Conservation (phyloP, 441 rosid species). For the Pelargonium australe region DNA sequence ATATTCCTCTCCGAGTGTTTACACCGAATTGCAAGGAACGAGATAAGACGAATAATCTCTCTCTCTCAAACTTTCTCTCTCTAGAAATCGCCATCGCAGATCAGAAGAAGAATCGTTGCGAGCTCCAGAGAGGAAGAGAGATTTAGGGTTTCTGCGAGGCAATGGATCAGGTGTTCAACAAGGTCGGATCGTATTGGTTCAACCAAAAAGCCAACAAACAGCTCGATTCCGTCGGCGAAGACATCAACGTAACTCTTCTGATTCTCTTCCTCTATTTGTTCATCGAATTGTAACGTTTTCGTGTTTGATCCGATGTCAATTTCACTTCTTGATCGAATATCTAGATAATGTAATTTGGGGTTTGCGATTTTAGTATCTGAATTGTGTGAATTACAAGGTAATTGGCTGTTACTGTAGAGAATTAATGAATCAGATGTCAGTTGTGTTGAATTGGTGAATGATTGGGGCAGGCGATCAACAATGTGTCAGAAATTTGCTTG, state of each 20-base stretch:
- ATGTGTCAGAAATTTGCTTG: too few species aligned
- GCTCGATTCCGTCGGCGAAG: conserved; percentile 63
- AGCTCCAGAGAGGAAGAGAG: too few species aligned
- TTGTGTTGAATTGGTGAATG: neutral
- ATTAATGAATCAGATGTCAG: too few species aligned
- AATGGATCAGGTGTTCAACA: conserved; percentile 70
- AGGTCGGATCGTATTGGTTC: conserved; percentile 69
- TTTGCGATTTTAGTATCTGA: neutral
- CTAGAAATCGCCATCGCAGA: too few species aligned
- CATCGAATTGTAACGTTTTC: too few species aligned
- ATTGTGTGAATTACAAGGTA: neutral
- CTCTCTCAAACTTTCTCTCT: too few species aligned
- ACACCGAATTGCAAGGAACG: too few species aligned
- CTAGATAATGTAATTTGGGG: too few species aligned
- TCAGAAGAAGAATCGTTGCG: too few species aligned
- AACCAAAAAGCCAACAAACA: conserved; percentile 58
- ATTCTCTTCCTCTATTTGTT: neutral
- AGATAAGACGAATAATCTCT: too few species aligned
- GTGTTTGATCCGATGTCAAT: neutral
- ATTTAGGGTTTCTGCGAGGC: neutral
- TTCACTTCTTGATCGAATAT: too few species aligned
- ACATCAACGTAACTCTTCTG: conserved; percentile 38
- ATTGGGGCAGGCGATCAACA: neutral
- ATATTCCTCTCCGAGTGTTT: too few species aligned
- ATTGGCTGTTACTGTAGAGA: neutral